Evolutionary conservation across 192 early-diverging fungal genomes (phyloP), one percentile per base, ranked within the genome.

Genomic region (Chytriomyces sp.): DNA sequence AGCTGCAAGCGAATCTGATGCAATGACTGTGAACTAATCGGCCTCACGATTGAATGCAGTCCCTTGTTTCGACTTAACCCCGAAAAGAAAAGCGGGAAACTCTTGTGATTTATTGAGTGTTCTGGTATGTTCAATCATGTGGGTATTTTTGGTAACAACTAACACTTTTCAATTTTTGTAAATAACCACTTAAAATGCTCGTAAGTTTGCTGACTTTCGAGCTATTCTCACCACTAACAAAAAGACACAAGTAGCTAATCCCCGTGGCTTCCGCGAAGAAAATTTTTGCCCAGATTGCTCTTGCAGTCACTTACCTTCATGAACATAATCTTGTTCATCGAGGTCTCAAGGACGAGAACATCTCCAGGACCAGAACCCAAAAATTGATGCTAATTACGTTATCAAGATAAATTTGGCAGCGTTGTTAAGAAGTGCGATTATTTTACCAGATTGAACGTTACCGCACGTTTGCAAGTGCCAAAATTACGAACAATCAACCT

Each of bases 261-360:
- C 67, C 76, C 0, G 73, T 75, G 52, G 8, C 25, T 28, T 80
- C 39, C 2, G 70, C 40, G 30, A 39, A 60, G 33, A 39, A 73
- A 25, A 76, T 84, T 30, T 84, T 84, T 65, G 74, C 75, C 19
- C 82, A 84, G 61, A 82, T 84, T 39, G 82, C 71, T 19, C 55
- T 84, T 8, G 82, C 81, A 5, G 70, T 82, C 19, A 52, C 75
- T 5, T 81, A 85, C 58, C 52, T 84, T 22, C 63, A 82, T 28
- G n/a, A 5, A 26, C 39, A 73, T 17, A 61, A 61, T 8, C 32
- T 81, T 37, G 82, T 84, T 25, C 82, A 84, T 60, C 54, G 82
- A 12, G 82, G 85, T 58, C 39, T 84, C 4, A 84, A 84, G 60
- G 82, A 84, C 63, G 82, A 84, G 77, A 84, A 84, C 67, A 77